Percentiles rank a stretch among this genome's conserved stretches.
Evolutionary conservation across 441 rosid species (phyloP).

Genomic region (Biscutella laevigata): DNA sequence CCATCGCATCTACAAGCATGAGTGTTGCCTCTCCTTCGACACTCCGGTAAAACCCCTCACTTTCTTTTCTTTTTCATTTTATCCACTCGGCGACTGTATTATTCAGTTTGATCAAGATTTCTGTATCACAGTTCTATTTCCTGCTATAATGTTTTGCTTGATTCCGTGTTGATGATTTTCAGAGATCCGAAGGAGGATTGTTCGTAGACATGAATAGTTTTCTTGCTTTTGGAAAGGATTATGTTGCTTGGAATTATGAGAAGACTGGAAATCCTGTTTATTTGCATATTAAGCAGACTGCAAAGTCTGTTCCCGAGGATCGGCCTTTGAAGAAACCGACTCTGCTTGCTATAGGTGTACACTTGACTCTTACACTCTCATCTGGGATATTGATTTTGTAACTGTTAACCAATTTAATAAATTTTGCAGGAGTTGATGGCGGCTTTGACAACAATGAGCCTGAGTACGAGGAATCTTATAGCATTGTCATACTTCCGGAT

Average conservation of each 20-base stretch:
- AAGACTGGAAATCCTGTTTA: constrained; percentile 86
- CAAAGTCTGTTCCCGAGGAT: constrained; percentile 63
- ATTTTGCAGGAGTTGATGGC: constrained; percentile 65
- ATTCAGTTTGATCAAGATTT: too few relatives aligned
- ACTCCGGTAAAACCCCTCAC: constrained; percentile 48
- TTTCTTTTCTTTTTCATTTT: not conserved
- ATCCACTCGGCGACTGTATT: not conserved
- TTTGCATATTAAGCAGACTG: constrained; percentile 68
- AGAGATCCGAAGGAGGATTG: constrained; percentile 90
- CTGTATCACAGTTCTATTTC: too few relatives aligned
- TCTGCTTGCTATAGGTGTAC: constrained; percentile 78
- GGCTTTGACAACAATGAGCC: constrained; percentile 85
- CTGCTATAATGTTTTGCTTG: not conserved
- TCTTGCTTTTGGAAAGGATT: constrained; percentile 89
- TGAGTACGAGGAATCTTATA: constrained; percentile 66
- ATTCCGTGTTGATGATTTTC: constrained; percentile 24
- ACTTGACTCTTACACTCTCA: too few relatives aligned
- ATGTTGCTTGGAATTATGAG: constrained; percentile 73
- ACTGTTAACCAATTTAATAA: too few relatives aligned
- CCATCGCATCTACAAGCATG: constrained; percentile 89
- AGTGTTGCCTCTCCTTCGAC: constrained; percentile 91
- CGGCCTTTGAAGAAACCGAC: constrained; percentile 86
- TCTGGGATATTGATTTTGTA: too few relatives aligned
- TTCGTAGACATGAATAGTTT: constrained; percentile 77
- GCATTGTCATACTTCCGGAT: constrained; percentile 67